Percentiles rank a stretch among this genome's conserved stretches.
Evolutionary conservation across 2,329 filamentous ascomycete genomes (phyloP).

Genomic region (Botryosphaeria dothidea): DNA sequence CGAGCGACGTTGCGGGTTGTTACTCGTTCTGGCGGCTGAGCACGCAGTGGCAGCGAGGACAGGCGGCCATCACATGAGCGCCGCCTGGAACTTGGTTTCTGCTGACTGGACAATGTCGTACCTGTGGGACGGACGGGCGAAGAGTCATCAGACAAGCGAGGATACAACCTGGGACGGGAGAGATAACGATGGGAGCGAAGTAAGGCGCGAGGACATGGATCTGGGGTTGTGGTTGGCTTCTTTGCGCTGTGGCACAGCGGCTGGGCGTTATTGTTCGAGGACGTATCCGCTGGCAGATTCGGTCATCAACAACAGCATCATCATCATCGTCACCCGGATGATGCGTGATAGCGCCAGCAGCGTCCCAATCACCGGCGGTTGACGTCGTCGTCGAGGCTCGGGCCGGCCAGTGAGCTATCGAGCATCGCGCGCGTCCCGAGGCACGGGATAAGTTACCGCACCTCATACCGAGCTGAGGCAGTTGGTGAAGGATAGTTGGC

Average conservation of each 20-base stretch:
- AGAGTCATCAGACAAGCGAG: conserved; percentile 1
- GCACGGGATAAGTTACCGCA: not conserved
- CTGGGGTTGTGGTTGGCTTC: not conserved
- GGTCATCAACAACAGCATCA: not conserved
- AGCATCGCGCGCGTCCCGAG: not conserved
- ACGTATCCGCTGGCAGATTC: not conserved
- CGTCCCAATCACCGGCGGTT: conserved; percentile 1
- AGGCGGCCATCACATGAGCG: conserved; percentile 7
- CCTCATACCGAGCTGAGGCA: not conserved
- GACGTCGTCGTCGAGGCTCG: conserved; percentile 8
- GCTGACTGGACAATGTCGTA: not conserved
- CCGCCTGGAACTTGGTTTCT: not conserved
- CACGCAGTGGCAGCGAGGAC: not conserved
- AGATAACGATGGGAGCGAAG: not conserved
- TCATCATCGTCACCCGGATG: not conserved
- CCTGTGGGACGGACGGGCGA: conserved; percentile 4
- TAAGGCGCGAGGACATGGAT: not conserved
- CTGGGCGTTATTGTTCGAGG: not conserved
- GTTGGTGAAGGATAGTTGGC: not conserved
- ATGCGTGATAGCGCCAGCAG: not conserved
- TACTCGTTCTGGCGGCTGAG: not conserved
- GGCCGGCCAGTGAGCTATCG: conserved; percentile 9
- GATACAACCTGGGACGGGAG: not conserved
- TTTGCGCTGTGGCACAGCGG: not conserved
- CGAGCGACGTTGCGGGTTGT: conserved; percentile 1